Evolutionary conservation across 768 basidiomycete species (phyloP), one percentile per base, ranked within the genome.

Genomic region (Kwoniella sp.): DNA sequence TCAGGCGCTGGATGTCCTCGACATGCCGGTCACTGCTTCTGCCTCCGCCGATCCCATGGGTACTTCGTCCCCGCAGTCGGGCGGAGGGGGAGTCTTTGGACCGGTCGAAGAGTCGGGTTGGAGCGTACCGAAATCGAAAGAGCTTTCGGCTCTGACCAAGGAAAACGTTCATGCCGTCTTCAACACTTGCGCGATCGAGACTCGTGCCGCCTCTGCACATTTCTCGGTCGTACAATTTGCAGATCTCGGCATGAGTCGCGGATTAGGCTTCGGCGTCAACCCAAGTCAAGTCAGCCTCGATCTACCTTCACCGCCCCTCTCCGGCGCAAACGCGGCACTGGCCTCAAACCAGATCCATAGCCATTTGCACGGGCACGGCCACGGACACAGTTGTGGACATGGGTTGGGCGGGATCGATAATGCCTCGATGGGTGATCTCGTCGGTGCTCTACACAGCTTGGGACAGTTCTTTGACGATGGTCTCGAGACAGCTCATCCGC

Each of bases 1-100:
- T 8, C 87, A 90, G 67, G 93, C 93, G 0, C 84, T 97, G 53
- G 93, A 94, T 54, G 92, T 97, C n/a, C 85, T 97, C 5, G 93
- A 96, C 72, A 90, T 93, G 72, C 93, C 93, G 0, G 88, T 48
- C 65, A 72, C 53, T 31, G 66, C 68, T 0, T 47, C 71, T 7
- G 55, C 28, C 8, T 25, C 50, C 4, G 25, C 56, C 20, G 51
- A 57, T n/a, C 41, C 38, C 25, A 37, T 41, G 11, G 66, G 60
- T 2, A 29, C 45, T 20, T 56, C 31, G 26, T 55, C 52, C n/a
- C 56, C 63, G 15, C n/a, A 58, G 12, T 59, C 89, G 41, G 84
- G 86, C 5, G 83, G 84, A 7, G 86, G 87, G 0, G 88, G 87
- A 25, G 85, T 94, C 13, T 94, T 94, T 75, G 92, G 93, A 17